These are phyloP conservation scores for Coemansia sp. DNA, from an alignment of 371 early-diverging fungal species.

Conservation along the genomic window DNA sequence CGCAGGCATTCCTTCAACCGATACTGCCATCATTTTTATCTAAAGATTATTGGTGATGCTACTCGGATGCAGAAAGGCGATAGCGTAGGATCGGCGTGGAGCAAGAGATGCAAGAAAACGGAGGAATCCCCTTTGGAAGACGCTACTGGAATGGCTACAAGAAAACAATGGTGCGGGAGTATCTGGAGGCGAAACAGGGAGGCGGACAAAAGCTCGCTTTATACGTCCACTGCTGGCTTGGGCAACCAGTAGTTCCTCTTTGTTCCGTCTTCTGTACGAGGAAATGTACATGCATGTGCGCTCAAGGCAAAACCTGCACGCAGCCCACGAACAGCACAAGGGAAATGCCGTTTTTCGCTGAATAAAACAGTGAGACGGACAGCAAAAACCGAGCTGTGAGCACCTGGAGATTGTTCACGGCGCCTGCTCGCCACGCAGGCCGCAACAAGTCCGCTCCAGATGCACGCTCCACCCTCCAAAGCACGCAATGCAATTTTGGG, in stretches of 20 bases:
- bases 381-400: constrained; percentile 3
- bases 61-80: background rate
- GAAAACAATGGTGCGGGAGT: too few species aligned
- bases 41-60: background rate
- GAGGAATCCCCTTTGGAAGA: too few species aligned
- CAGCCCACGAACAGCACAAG: background rate
- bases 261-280: too few species aligned
- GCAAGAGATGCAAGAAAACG: background rate
- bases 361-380: background rate
- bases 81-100: background rate
- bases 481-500: too few species aligned
- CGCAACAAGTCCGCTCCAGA: background rate
- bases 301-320: constrained; percentile 7
- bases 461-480: too few species aligned
- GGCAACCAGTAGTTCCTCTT: too few species aligned
- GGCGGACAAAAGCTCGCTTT: too few species aligned
- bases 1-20: constrained; percentile 18
- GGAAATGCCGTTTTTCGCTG: background rate
- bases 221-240: too few species aligned
- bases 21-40: constrained; percentile 22
- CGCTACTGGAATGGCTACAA: too few species aligned
- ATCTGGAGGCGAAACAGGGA: too few species aligned
- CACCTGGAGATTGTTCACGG: constrained; percentile 5
- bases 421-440: constrained; percentile 5
- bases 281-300: constrained; percentile 16